phyloP scores from a whole-genome alignment of 2,329 filamentous ascomycete genomes.

The Didymosphaeria variabile region DNA sequence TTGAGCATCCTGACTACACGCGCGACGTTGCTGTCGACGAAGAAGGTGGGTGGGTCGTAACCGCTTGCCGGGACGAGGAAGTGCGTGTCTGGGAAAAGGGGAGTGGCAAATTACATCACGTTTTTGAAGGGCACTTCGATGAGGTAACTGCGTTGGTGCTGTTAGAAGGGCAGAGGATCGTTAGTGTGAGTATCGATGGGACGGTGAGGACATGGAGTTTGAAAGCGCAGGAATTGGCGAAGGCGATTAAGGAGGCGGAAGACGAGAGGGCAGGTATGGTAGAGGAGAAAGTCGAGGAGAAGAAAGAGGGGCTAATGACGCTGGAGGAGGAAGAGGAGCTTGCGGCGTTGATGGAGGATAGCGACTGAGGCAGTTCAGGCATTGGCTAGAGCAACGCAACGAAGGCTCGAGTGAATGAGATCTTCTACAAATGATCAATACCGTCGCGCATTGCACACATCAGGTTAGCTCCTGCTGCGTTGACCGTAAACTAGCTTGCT shows the following conservation, averaged over 20 bases:
- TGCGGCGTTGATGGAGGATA: constrained; percentile 86
- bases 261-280: constrained; percentile 58
- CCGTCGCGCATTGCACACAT: too few species aligned
- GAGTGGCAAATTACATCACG: constrained; percentile 76
- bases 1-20: constrained; percentile 89
- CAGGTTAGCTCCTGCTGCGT: too few species aligned
- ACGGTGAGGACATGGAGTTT: constrained; percentile 88
- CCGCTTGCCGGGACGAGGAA: constrained; percentile 90
- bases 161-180: constrained; percentile 64
- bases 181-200: constrained; percentile 89
- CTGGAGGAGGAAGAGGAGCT: constrained; percentile 93
- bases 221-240: constrained; percentile 66
- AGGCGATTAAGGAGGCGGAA: constrained; percentile 61
- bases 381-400: background rate
- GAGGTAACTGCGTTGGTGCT: constrained; percentile 86
- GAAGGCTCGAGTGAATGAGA: background rate
- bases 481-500: too few species aligned
- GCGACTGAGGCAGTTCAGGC: constrained; percentile 55
- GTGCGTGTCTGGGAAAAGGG: constrained; percentile 85
- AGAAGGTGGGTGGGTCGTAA: constrained; percentile 80
- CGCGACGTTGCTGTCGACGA: constrained; percentile 76
- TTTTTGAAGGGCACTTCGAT: constrained; percentile 86
- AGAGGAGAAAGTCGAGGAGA: constrained; percentile 53
- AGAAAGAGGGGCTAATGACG: constrained; percentile 70
- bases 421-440: too few species aligned